Conservation (phyloP, 1,284 basidiomycete species). For the Ganoderma lucidum region DNA sequence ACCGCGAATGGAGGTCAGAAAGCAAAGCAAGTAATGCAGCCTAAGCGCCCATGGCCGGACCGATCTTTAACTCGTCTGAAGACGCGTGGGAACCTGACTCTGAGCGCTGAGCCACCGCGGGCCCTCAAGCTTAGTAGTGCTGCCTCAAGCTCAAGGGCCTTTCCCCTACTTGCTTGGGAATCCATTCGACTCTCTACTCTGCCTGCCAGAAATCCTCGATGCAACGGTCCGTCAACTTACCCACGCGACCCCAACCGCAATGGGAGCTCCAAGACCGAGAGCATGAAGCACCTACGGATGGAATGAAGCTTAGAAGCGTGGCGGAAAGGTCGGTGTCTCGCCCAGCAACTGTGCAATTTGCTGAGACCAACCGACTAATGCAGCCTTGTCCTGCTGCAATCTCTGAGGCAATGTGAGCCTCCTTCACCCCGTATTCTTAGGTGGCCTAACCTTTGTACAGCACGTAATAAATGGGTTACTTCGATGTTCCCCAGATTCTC, state of each 20-base stretch:
- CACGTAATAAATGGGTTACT: slow-evolving; percentile 72
- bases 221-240: slow-evolving; percentile 51
- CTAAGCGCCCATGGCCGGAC: background rate
- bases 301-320: slow-evolving; percentile 50
- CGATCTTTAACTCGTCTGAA: background rate
- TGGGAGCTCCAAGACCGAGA: slow-evolving; percentile 62
- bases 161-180: background rate
- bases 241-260: slow-evolving; percentile 59
- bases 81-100: no score
- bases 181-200: background rate
- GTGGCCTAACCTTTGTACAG: slow-evolving; percentile 45
- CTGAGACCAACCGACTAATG: background rate
- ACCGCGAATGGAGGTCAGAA: slow-evolving; percentile 1
- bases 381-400: slow-evolving; percentile 61
- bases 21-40: background rate
- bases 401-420: slow-evolving; percentile 71
- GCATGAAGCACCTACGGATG: slow-evolving; percentile 42
- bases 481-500: slow-evolving; percentile 79
- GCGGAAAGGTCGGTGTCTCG: slow-evolving; percentile 60
- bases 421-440: slow-evolving; percentile 1
- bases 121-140: no score
- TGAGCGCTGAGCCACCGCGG: no score
- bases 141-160: no score
- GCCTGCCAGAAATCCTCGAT: slow-evolving; percentile 12
- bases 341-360: background rate